Evolutionary conservation across 768 basidiomycete species (phyloP).

Genomic region (Podaxis pistillaris): DNA sequence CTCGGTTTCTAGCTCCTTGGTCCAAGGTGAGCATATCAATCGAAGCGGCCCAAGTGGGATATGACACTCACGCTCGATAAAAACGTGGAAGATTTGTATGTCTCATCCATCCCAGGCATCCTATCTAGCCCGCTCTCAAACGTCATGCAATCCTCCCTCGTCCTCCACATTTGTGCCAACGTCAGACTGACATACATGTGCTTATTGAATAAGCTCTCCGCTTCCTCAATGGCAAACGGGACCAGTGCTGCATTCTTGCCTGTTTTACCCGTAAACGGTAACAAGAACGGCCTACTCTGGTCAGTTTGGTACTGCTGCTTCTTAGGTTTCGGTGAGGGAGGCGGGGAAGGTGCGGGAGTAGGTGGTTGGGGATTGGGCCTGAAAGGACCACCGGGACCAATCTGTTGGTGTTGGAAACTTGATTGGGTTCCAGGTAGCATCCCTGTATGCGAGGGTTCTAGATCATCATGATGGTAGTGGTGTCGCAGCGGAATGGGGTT

Average conservation of each 20-base stretch:
- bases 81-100: slow-evolving; percentile 51
- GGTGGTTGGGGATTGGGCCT: slow-evolving; percentile 61
- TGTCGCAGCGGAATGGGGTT: slow-evolving; percentile 92
- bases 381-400: slow-evolving; percentile 29
- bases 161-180: slow-evolving; percentile 92
- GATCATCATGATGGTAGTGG: slow-evolving; percentile 87
- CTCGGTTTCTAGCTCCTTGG: slow-evolving; percentile 60
- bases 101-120: slow-evolving; percentile 66
- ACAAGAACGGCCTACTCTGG: slow-evolving; percentile 88
- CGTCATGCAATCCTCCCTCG: slow-evolving; percentile 92
- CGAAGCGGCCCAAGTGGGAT: background rate
- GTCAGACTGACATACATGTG: slow-evolving; percentile 91
- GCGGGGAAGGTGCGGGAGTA: slow-evolving; percentile 89
- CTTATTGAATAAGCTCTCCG: slow-evolving; percentile 82
- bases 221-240: slow-evolving; percentile 95
- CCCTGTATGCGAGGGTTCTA: slow-evolving; percentile 46
- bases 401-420: slow-evolving; percentile 31
- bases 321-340: slow-evolving; percentile 82
- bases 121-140: slow-evolving; percentile 88
- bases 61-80: slow-evolving; percentile 34
- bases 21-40: background rate
- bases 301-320: slow-evolving; percentile 99
- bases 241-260: slow-evolving; percentile 68
- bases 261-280: slow-evolving; percentile 83
- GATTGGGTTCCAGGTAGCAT: slow-evolving; percentile 37